Evolutionary conservation across 345 rosid genomes (phyloP).

Genomic region (Moringa oleifera): DNA sequence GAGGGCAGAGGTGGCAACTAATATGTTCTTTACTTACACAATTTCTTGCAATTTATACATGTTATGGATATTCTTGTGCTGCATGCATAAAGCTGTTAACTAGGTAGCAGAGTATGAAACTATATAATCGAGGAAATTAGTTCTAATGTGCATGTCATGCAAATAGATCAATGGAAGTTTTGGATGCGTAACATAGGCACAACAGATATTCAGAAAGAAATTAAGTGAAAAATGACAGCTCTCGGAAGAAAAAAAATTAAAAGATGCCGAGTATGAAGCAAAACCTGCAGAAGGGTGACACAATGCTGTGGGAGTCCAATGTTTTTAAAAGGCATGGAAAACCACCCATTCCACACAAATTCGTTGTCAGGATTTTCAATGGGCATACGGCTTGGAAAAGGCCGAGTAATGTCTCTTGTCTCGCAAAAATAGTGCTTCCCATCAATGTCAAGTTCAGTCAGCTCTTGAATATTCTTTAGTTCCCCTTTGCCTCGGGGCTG

Average conservation of each 20-base stretch:
- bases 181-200: too few species aligned
- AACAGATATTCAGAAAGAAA: conserved; percentile 5
- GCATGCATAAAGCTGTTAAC: conserved; percentile 2
- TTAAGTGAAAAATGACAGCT: neutral
- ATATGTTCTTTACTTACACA: too few species aligned
- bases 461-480: conserved; percentile 73
- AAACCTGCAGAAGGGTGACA: conserved; percentile 92
- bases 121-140: neutral
- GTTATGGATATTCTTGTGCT: neutral
- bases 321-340: conserved; percentile 63
- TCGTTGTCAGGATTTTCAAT: conserved; percentile 75
- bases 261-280: conserved; percentile 26
- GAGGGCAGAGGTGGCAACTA: too few species aligned
- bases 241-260: conserved; percentile 2
- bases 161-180: neutral
- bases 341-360: conserved; percentile 95
- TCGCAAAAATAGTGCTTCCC: conserved; percentile 95
- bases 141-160: neutral
- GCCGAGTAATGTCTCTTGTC: conserved; percentile 79
- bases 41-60: too few species aligned
- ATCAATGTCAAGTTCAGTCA: conserved; percentile 85
- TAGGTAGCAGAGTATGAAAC: neutral
- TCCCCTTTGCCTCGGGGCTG: conserved; percentile 89
- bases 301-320: conserved; percentile 67
- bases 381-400: conserved; percentile 81